A percentile compares a stretch with the other conserved stretches of the same genome.
Evolutionary conservation across 768 basidiomycete species (phyloP).

Genomic region (Rhodotorula taiwanensis): DNA sequence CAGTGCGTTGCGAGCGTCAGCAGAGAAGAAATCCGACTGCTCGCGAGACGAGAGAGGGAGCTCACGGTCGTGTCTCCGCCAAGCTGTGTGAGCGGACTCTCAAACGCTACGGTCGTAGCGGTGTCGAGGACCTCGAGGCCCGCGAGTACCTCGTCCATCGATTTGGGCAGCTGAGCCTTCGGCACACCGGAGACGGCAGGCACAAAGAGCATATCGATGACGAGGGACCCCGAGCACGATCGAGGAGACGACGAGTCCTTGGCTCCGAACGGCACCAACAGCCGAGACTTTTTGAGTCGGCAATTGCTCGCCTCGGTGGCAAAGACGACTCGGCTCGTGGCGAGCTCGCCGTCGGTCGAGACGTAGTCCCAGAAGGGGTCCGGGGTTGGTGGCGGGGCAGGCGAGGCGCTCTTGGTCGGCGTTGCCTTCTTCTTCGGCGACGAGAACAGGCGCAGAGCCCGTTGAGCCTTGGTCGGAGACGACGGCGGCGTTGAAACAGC

Average conservation of each 20-base stretch:
- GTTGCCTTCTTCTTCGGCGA: slow-evolving; percentile 45
- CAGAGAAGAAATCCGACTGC: no score
- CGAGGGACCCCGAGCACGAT: slow-evolving; percentile 51
- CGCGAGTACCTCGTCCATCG: slow-evolving; percentile 82
- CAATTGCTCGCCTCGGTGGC: slow-evolving; percentile 76
- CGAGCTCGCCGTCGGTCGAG: slow-evolving; percentile 78
- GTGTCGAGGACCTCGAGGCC: slow-evolving; percentile 83
- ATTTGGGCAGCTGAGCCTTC: slow-evolving; percentile 73
- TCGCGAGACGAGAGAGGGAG: slow-evolving; percentile 11
- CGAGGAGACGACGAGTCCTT: slow-evolving; percentile 45
- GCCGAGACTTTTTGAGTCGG: slow-evolving; percentile 77
- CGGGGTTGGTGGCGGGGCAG: slow-evolving; percentile 48
- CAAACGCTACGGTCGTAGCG: slow-evolving; percentile 91
- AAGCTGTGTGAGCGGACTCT: slow-evolving; percentile 83
- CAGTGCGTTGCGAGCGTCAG: background rate
- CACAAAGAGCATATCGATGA: slow-evolving; percentile 68
- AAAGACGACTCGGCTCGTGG: slow-evolving; percentile 78
- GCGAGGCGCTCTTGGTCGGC: slow-evolving; percentile 13
- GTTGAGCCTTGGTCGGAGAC: slow-evolving; percentile 55
- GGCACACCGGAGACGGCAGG: slow-evolving; percentile 79
- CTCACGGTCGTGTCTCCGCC: slow-evolving; percentile 88
- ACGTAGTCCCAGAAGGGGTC: slow-evolving; percentile 77
- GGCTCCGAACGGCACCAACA: slow-evolving; percentile 54
- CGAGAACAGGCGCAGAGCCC: slow-evolving; percentile 47
- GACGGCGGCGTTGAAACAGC: slow-evolving; percentile 54